These are phyloP conservation scores for Aureobasidium sp. DNA, from an alignment of 2,329 filamentous ascomycete species.

Conservation along the genomic window DNA sequence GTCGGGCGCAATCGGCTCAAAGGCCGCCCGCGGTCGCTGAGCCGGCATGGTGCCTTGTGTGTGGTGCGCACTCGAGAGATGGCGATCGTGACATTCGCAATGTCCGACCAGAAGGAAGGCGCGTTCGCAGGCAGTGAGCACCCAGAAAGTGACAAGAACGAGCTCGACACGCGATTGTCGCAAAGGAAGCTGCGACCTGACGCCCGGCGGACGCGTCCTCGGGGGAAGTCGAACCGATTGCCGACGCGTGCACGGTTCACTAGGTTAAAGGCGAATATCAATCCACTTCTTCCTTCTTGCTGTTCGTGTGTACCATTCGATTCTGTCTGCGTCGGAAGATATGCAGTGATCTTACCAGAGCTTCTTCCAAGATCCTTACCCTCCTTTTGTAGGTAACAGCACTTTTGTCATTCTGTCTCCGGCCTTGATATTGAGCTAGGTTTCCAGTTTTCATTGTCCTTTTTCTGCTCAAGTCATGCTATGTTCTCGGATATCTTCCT, in stretches of 20 bases:
- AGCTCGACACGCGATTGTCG: background rate
- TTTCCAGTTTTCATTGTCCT: slow-evolving; percentile 1
- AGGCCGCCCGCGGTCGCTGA: slow-evolving; percentile 74
- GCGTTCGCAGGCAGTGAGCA: background rate
- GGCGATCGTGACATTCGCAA: background rate
- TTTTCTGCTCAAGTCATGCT: slow-evolving; percentile 5
- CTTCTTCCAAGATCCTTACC: background rate
- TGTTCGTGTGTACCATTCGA: background rate
- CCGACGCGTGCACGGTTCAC: slow-evolving; percentile 1
- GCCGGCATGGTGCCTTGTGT: slow-evolving; percentile 57
- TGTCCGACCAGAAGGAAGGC: background rate
- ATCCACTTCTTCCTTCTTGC: background rate
- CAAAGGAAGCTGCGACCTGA: slow-evolving; percentile 11
- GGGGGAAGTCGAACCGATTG: slow-evolving; percentile 2
- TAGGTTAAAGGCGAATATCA: background rate
- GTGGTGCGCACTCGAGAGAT: background rate
- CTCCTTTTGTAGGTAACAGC: background rate
- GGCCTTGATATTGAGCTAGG: slow-evolving; percentile 7
- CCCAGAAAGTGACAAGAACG: background rate
- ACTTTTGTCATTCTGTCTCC: background rate
- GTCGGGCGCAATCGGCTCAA: slow-evolving; percentile 82
- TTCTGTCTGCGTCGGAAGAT: background rate
- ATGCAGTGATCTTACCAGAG: background rate
- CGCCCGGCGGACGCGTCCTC: background rate
- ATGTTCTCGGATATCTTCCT: slow-evolving; percentile 2